Base-by-base conservation (phyloP, 768 basidiomycete genomes). In the Auricularia sp. region DNA sequence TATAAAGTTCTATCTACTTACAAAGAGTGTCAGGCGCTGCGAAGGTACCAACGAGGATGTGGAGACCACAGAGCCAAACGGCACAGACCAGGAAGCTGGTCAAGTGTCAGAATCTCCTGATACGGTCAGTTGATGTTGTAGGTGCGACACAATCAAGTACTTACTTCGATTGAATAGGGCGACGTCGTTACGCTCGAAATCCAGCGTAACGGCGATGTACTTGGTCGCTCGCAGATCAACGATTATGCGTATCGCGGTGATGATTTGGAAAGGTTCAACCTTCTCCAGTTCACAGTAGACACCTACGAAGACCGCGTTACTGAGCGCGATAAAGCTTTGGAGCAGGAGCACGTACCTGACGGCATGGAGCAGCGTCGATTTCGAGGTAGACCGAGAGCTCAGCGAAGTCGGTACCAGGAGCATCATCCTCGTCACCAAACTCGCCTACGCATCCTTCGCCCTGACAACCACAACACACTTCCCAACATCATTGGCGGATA, bases 401-500 rank as follows among this genome's bases (percentile, higher is more conserved):
- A 64, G 14, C 54, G 70, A 0, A 54, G 70, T 0, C 63, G 51
- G 1, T 78, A 79, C 64, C 63, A 65, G 0, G n/a, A 16, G 0
- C 64, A 51, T 0, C 70, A 70, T 58, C 70, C 61, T 63, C 69
- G 65, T 2, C 6, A 33, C 14, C 36, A 59, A 1, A 64, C 5
- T 0, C 44, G 62, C 0, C 66, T 65, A 34, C 68, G 75, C 0
- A 65, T 79, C 1, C 44, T 73, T 0, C 66, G 73, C 0, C 29
- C 34, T 4, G 3, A 6, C 0, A 71, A 69, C 0, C 79, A 79
- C 65, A 75, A 77, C n/a, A 76, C 69, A 0, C 14, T 80, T 2
- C 75, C 76, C 0, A 68, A 73, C 33, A 69, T 80, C 59, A 66
- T 77, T n/a, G 80, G 80, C 0, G 68, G 61, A 0, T 78, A 67